Percentiles rank a stretch among this genome's conserved stretches.
phyloP scores from a whole-genome alignment of 352 stramenopile genomes.

The Globisporangium nunn region DNA sequence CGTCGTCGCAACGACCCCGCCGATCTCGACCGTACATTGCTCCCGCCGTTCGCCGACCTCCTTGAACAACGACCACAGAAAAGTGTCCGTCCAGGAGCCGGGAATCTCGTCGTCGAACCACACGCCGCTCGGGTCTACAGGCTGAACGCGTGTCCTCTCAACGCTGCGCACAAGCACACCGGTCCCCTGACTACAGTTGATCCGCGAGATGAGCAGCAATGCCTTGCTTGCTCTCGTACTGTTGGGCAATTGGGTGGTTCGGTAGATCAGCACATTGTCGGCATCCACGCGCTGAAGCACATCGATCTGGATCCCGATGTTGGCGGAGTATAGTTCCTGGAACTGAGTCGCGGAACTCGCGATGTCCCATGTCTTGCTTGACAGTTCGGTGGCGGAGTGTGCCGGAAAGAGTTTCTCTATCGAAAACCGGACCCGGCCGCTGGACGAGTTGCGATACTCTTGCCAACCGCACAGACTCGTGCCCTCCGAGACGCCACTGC shows the following conservation, averaged over 20 bases:
- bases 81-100: slow-evolving; percentile 8
- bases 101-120: too few species aligned
- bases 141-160: slow-evolving; percentile 1
- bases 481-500: neutral
- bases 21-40: slow-evolving; percentile 11
- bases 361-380: slow-evolving; percentile 26
- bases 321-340: slow-evolving; percentile 29
- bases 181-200: neutral
- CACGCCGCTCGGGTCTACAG: slow-evolving; percentile 1
- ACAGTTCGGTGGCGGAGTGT: slow-evolving; percentile 17
- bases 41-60: slow-evolving; percentile 2
- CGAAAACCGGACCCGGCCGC: slow-evolving; percentile 10
- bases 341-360: slow-evolving; percentile 17
- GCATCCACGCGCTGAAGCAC: slow-evolving; percentile 12
- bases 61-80: slow-evolving; percentile 13
- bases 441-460: slow-evolving; percentile 8
- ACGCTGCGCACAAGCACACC: slow-evolving; percentile 8
- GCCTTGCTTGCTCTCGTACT: slow-evolving; percentile 12
- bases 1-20: slow-evolving; percentile 5
- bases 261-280: slow-evolving; percentile 13
- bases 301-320: slow-evolving; percentile 26
- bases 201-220: slow-evolving; percentile 7
- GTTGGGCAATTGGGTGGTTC: slow-evolving; percentile 10
- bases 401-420: slow-evolving; percentile 16
- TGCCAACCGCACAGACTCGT: slow-evolving; percentile 8